These are phyloP conservation scores for Cocos nucifera DNA, from an alignment of 176 grass and related monocot genomes.

Conservation along the genomic window DNA sequence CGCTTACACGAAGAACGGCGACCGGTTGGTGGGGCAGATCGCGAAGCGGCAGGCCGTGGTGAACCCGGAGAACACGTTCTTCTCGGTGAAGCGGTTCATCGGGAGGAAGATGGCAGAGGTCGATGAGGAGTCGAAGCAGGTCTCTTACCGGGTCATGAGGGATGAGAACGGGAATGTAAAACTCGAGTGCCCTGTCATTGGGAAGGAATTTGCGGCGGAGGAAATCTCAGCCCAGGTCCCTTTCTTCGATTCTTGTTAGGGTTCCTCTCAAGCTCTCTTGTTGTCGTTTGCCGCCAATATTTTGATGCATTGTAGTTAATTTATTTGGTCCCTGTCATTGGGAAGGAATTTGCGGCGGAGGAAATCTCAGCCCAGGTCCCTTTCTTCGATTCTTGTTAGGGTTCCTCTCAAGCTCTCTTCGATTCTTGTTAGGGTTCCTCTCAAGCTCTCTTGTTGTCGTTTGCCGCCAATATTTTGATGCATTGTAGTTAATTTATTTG, in stretches of 20 bases:
- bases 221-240: slow-evolving; percentile 65
- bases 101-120: slow-evolving; percentile 76
- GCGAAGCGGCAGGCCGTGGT: slow-evolving; percentile 80
- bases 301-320: no score
- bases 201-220: slow-evolving; percentile 59
- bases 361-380: slow-evolving; percentile 65
- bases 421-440: no score
- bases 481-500: no score
- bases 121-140: slow-evolving; percentile 63
- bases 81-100: slow-evolving; percentile 70
- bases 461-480: no score
- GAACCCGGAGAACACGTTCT: slow-evolving; percentile 81
- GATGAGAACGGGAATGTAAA: slow-evolving; percentile 74
- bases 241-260: no score
- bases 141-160: slow-evolving; percentile 47
- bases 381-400: no score
- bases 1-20: slow-evolving; percentile 60
- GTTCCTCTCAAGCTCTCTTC: no score
- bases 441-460: no score
- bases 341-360: slow-evolving; percentile 59
- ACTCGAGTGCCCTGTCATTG: slow-evolving; percentile 59
- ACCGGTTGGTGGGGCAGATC: slow-evolving; percentile 69
- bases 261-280: no score
- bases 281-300: no score
- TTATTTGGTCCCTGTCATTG: slow-evolving; percentile 51